Evolutionary conservation across 164 flowering plant genomes (phyloP), one percentile per base, ranked within the genome.

Genomic region (Chimonanthus salicifolius): DNA sequence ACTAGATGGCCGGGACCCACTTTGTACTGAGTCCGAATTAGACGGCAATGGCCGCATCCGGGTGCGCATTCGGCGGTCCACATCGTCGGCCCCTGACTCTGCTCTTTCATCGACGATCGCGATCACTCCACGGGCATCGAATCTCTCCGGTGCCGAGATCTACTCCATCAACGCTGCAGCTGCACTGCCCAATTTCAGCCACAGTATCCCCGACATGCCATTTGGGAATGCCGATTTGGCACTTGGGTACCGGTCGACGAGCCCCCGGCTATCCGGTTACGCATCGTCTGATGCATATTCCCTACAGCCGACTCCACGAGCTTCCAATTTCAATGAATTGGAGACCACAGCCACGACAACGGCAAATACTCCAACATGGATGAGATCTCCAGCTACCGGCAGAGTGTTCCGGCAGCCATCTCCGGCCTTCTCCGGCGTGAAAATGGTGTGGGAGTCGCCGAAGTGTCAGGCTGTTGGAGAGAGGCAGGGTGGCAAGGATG

Each of bases 271-370:
- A 4, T 88, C 89, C 6, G 88, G 89, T 0, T 88, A 88, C 72
- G 88, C 88, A 0, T 88, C 91, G 4, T 88, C 91, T 48, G 91
- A 86, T 45, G 91, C 86, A 0, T 85, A 87, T 77, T 87, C 90
- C 18, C 87, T 85, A n/a, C 90, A 85, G 71, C 90, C 90, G 5
- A 87, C 90, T 5, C 90, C 90, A 2, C 64, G 88, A 11, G 87
- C 85, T 0, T 87, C 90, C 7, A 87, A 84, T 10, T 85, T 87
- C 77, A 85, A 85, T 46, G 90, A 87, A 60, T 1, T 85, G 80
- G 90, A 87, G 9, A 58, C 77, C 2, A 78, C 77, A 0, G 70
- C 77, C 2, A 76, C 54, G 62, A 74, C 87, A 20, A 70, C 82
- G 0, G 49, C 71, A 50, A 83, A 72, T 33, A 79, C 88, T 6